A percentile compares a stretch with the other conserved stretches of the same genome.
phyloP scores from a whole-genome alignment of 257 asterid genomes.

The Marsdenia floribunda region DNA sequence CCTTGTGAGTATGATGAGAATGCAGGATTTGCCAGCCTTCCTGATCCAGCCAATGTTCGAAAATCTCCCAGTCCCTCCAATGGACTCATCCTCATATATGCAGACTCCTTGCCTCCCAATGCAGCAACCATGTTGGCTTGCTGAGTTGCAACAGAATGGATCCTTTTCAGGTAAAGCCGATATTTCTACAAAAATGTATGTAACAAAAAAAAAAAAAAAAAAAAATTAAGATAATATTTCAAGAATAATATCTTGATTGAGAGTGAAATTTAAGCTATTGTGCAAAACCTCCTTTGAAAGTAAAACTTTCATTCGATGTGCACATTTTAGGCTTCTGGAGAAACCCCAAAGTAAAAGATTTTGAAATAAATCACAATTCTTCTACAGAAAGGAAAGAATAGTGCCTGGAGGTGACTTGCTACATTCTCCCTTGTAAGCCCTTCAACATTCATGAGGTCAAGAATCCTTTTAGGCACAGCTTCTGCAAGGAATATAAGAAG shows the following conservation, averaged over 20 bases:
- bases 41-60: conserved; percentile 47
- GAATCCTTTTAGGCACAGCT: conserved; percentile 88
- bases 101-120: conserved; percentile 62
- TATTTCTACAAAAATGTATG: conserved; percentile 54
- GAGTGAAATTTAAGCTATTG: neutral
- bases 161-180: conserved; percentile 76
- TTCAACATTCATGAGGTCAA: conserved; percentile 81
- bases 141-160: conserved; percentile 55
- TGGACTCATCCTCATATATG: conserved; percentile 56
- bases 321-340: neutral
- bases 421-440: conserved; percentile 87
- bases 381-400: conserved; percentile 17
- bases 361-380: neutral
- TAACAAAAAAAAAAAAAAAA: neutral
- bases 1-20: conserved; percentile 45
- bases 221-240: neutral
- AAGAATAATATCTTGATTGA: no score
- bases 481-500: conserved; percentile 35
- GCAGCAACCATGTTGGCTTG: conserved; percentile 80
- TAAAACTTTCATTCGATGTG: neutral
- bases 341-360: neutral
- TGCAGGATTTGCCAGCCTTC: conserved; percentile 44
- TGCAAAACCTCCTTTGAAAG: neutral
- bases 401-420: conserved; percentile 96
- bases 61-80: conserved; percentile 63